These are phyloP conservation scores for Eutreptiella sp. DNA, from an alignment of 208 protist species.

Conservation along the genomic window DNA sequence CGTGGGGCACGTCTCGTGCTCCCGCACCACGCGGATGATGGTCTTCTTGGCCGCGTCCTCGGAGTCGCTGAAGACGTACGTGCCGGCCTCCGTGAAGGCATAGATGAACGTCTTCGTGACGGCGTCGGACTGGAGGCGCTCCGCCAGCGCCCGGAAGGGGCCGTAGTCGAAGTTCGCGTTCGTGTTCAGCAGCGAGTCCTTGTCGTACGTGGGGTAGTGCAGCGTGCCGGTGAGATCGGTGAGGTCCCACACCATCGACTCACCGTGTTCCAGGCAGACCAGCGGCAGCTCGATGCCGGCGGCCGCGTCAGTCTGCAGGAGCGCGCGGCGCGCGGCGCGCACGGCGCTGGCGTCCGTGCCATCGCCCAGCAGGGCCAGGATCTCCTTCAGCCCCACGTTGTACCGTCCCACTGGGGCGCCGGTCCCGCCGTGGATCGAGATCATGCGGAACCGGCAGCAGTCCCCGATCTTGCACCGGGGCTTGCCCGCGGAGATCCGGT, in stretches of 20 bases:
- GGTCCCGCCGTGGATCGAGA: too few species aligned
- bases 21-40: constrained; percentile 38
- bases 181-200: constrained; percentile 48
- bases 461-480: too few species aligned
- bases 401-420: too few species aligned
- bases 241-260: constrained; percentile 41
- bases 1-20: constrained; percentile 32
- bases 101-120: constrained; percentile 48
- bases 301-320: neutral
- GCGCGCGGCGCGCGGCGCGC: neutral
- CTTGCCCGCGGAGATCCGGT: too few species aligned
- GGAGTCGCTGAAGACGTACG: too few species aligned
- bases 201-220: constrained; percentile 47
- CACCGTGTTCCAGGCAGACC: constrained; percentile 36
- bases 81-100: constrained; percentile 29
- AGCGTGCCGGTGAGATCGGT: too few species aligned
- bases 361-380: too few species aligned
- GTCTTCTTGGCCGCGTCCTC: constrained; percentile 7
- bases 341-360: too few species aligned
- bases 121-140: constrained; percentile 18
- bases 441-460: too few species aligned
- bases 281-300: constrained; percentile 31
- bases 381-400: too few species aligned
- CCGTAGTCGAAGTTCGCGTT: constrained; percentile 50
- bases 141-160: constrained; percentile 31